Evolutionary conservation across 352 stramenopile genomes (phyloP).

Genomic region (Pythium brassicae): DNA sequence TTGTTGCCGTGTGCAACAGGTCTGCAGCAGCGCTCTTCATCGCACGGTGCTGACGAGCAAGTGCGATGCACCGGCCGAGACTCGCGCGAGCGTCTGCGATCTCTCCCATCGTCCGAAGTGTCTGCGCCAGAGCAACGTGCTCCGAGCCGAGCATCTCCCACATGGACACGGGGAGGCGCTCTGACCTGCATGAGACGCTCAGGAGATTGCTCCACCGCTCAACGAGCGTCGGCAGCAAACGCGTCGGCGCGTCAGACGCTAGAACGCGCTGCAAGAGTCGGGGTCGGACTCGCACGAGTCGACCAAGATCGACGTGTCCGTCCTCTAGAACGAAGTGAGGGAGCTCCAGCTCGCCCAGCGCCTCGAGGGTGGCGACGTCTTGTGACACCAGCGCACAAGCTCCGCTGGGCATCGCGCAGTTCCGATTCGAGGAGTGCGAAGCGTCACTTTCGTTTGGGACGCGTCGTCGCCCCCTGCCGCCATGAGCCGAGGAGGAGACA

Average conservation of each 20-base stretch:
- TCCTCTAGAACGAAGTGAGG: background rate
- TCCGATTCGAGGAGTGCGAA: conserved; percentile 3
- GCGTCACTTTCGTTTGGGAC: background rate
- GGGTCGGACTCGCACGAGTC: background rate
- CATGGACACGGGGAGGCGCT: background rate
- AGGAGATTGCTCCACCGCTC: conserved; percentile 6
- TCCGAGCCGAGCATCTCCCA: background rate
- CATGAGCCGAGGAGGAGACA: conserved; percentile 64
- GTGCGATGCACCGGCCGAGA: conserved; percentile 8
- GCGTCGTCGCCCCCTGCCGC: background rate
- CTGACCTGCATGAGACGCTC: background rate
- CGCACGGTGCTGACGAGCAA: background rate
- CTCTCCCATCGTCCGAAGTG: conserved; percentile 3
- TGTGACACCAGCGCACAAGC: too few species aligned
- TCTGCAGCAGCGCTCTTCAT: too few species aligned
- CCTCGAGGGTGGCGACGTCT: too few species aligned
- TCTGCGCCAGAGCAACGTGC: conserved; percentile 5
- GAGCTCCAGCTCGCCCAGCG: background rate
- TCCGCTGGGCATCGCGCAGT: background rate
- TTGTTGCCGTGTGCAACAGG: background rate
- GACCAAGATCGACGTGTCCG: background rate
- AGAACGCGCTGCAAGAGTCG: background rate
- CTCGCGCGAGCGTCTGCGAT: conserved; percentile 3
- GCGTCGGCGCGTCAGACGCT: background rate
- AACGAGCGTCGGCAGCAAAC: conserved; percentile 5